Evolutionary conservation across 2,329 filamentous ascomycete genomes (phyloP).

Genomic region (Diplodia intermedia): DNA sequence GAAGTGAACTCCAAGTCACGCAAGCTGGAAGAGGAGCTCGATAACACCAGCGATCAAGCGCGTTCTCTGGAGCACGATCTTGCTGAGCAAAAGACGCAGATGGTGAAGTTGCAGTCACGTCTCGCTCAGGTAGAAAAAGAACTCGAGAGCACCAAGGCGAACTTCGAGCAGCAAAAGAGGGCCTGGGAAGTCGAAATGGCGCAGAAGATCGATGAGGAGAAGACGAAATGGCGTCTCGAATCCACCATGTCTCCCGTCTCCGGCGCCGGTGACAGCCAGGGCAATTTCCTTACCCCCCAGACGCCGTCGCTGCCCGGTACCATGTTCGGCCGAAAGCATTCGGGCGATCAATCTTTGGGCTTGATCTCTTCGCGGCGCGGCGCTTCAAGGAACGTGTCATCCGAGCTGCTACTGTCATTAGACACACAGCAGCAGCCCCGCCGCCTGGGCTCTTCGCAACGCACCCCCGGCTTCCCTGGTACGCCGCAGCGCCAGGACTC

Average conservation of each 20-base stretch:
- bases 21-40: constrained; percentile 81
- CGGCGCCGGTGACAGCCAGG: neutral
- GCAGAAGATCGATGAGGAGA: constrained; percentile 70
- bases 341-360: constrained; percentile 44
- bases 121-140: constrained; percentile 69
- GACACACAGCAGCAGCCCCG: constrained; percentile 46
- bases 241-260: constrained; percentile 33
- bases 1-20: constrained; percentile 76
- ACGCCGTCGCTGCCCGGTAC: constrained; percentile 25
- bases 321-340: constrained; percentile 49
- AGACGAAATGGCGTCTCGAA: constrained; percentile 63
- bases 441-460: constrained; percentile 39
- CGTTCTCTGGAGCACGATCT: constrained; percentile 70
- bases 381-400: constrained; percentile 43
- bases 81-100: constrained; percentile 63
- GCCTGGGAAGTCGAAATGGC: constrained; percentile 63
- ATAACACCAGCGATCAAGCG: constrained; percentile 70
- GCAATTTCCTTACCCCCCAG: constrained; percentile 21
- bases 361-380: constrained; percentile 43
- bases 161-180: constrained; percentile 66
- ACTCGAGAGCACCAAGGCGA: constrained; percentile 63
- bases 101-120: constrained; percentile 69
- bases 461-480: constrained; percentile 47
- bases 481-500: constrained; percentile 45
- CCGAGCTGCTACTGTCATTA: constrained; percentile 41